These are phyloP conservation scores for Phascolomyces articulosus DNA, from an alignment of 371 early-diverging fungal genomes.

Conservation along the genomic window DNA sequence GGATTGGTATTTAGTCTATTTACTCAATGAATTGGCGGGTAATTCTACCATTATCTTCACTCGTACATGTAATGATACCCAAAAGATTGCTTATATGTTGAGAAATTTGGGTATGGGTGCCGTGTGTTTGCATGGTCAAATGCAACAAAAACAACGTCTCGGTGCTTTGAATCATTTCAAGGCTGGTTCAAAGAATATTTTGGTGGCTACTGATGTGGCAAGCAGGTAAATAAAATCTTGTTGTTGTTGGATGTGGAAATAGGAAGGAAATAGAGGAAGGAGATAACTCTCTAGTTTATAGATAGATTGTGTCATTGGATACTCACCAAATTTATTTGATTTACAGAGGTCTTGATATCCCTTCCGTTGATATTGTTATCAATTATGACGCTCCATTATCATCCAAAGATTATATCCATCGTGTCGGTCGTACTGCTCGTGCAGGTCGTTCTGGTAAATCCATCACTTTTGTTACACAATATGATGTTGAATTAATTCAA, in stretches of 20 bases:
- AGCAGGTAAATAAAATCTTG: conserved; percentile 43
- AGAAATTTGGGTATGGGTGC: conserved; percentile 92
- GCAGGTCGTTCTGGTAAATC: conserved; percentile 94
- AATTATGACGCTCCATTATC: conserved; percentile 97
- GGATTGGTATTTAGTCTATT: conserved; percentile 90
- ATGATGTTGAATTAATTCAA: conserved; percentile 93
- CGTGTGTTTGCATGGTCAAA: conserved; percentile 93
- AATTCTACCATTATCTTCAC: conserved; percentile 92
- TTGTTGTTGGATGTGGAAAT: not conserved
- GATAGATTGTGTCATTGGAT: not conserved
- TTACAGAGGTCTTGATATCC: conserved; percentile 95
- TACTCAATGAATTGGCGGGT: conserved; percentile 92
- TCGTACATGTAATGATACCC: conserved; percentile 85
- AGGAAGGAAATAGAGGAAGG: no score
- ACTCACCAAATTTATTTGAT: not conserved
- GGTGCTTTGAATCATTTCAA: conserved; percentile 93
- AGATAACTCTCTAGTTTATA: no score
- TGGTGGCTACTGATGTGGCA: conserved; percentile 98
- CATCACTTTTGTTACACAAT: conserved; percentile 96
- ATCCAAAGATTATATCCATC: conserved; percentile 96
- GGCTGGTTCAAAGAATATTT: conserved; percentile 79
- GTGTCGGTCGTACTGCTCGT: conserved; percentile 97
- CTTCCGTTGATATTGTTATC: conserved; percentile 93
- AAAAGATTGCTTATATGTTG: conserved; percentile 85
- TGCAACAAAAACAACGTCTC: conserved; percentile 90